Evolutionary conservation across 495 filamentous ascomycete genomes (phyloP), one percentile per base, ranked within the genome.

Genomic region (Podospora sp.): DNA sequence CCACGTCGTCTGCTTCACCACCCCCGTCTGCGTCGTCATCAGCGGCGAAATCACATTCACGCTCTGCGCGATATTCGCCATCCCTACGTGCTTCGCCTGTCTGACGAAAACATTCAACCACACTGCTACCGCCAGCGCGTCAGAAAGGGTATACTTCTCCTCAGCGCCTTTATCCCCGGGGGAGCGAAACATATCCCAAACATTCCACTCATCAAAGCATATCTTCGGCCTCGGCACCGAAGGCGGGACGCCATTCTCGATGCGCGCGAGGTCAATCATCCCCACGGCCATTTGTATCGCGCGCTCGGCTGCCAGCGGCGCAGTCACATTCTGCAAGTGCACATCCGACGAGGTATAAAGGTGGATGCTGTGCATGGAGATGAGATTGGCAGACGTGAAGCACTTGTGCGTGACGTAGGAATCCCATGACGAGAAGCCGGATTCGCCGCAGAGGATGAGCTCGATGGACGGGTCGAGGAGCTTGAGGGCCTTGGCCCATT

Each of bases 171-270:
- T 76, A 67, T 89, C 87, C 50, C 89, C 90, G 4, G 87, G 88
- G 1, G 91, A 90, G 25, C 90, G 85, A 46, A 84, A 80, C 7
- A 90, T 90, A 72, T 93, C 90, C 91, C 91, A 93, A 14, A 93
- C 90, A 76, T 94, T 92, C 91, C 91, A 93, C 76, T 93, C 91
- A 75, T 94, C 91, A 74, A 93, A 93, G 77, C 91, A 93, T 75
- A 94, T 91, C 46, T 81, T 89, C 16, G 86, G 88, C 12, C 81
- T 77, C 14, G 84, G 84, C 27, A 86, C 83, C 4, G 80, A 76
- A 1, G 84, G 78, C 0, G 88, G 79, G 1, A 91, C 85, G 1
- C 74, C 73, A 68, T 87, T 88, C 74, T 92, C 88, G 74, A 92
- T 90, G 16, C 90, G 80, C 0, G 91, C 91, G 7, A 93, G 85